Base-by-base conservation (phyloP, 345 rosid species). In the Raphanus sativus region DNA sequence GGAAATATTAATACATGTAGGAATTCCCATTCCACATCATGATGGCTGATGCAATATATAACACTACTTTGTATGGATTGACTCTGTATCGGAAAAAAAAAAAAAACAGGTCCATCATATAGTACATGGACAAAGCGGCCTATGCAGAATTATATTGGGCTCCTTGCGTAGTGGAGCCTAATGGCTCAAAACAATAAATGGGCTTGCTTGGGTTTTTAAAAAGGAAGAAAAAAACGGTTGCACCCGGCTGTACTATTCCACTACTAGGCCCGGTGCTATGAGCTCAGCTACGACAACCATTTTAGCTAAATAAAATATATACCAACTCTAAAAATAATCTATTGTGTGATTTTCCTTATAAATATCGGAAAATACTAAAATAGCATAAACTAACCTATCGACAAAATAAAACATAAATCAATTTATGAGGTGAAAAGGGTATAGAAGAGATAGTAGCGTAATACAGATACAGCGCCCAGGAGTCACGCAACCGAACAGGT, bases 231-330 rank as follows among this genome's bases (percentile, higher is more conserved):
- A 2, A 54, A 16, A 6, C 4, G 4, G 52, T 12, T 17, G 91
- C 87, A 87, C 91, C 88, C 86, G 83, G 88, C 89, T 82, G 81
- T 84, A 77, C 88, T 88, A 86, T 88, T 86, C 88, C 84, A 87
- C 89, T 89, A 86, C 90, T 86, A 83, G 86, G 86, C 89, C 89
- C 85, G 87, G 87, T 84, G 92, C 62, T 15, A 5, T 52, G 21
- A 21, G 21, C 21, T 21, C 21, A 21, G 21, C 21, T 21, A 21
- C 21, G 21, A 52, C 24, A n/a, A n/a, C 16, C 56, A 52, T 15
- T 52, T 52, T n/a, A 48, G 55, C 21, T 42, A 12, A 42, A 42
- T 42, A 42, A 42, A 42, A 8, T 40, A 40, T 40, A 8, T 10
- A 40, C 10, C 13, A 12, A 40, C 3, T 38, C 8, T 38, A 38